Base-by-base conservation (phyloP, 352 stramenopile genomes). In the Bremia lactucae region DNA sequence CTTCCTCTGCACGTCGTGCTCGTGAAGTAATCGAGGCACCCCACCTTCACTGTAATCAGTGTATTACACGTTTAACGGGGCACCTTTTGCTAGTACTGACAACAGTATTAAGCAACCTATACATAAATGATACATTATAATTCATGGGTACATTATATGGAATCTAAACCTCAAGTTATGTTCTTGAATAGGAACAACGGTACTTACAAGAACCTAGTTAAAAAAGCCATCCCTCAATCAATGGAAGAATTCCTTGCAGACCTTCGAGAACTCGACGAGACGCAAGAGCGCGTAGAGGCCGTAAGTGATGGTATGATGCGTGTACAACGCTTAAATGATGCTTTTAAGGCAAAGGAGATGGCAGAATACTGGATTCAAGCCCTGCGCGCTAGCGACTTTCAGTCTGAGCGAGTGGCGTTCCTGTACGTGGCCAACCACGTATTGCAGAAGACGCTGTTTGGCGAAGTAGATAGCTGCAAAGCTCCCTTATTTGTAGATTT, bases 361-460 rank as follows among this genome's bases (percentile, higher is more conserved):
- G 65, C 83, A 22, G 58, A 66, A 37, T 62, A 60, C 34, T 90
- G 74, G 78, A 78, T 87, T 28, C 45, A 65, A 31, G 69, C 63
- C 31, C 58, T 90, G 43, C 68, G 75, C 10, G 53, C 63, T 24
- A 84, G 70, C 52, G 78, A 87, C 54, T 78, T 87, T 47, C 72
- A 87, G 53, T 75, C 72, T 13, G 78, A 90, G 49, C 74, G 78
- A 44, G 65, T 90, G 23, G 74, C 78, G 8, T 90, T 83, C 53
- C 63, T 90, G 3, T 90, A 85, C 41, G 78, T 90, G 37, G 74
- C 78, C 43, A 90, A 90, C 45, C 78, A 90, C 55, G 78, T 90
- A 47, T 59, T 90, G 15, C 77, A 80, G 40, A 90, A 90, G 52
- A 75, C 64, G 11, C 43, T 73, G 3, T 71, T 77, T 15, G 60